phyloP scores from a whole-genome alignment of 2,329 filamentous ascomycete species.

The Clonostachys byssicola region DNA sequence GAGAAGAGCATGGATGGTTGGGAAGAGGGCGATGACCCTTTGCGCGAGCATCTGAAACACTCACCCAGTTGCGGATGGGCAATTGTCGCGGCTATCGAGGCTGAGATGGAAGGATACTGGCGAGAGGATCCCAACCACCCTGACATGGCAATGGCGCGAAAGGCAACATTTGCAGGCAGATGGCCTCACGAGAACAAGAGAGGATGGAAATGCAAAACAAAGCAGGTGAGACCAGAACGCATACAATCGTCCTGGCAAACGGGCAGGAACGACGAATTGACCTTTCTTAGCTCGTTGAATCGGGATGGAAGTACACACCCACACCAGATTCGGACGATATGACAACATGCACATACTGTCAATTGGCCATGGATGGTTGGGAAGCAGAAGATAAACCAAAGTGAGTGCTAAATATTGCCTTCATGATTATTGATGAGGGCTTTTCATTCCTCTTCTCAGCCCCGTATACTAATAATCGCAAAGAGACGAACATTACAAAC shows the following conservation, averaged over 20 bases:
- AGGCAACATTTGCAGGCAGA: constrained; percentile 73
- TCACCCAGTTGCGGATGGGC: constrained; percentile 85
- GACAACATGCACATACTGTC: constrained; percentile 88
- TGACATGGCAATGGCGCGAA: constrained; percentile 71
- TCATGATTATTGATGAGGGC: constrained; percentile 22
- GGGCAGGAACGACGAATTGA: not conserved
- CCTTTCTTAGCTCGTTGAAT: constrained; percentile 69
- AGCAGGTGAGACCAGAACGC: constrained; percentile 58
- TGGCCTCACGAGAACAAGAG: constrained; percentile 91
- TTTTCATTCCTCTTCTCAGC: not conserved
- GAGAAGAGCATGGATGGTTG: constrained; percentile 82
- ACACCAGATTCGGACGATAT: constrained; percentile 80
- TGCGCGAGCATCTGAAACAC: constrained; percentile 82
- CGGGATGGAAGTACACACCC: constrained; percentile 92
- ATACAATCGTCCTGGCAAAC: too few species aligned
- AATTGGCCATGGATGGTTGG: constrained; percentile 88
- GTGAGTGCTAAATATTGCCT: constrained; percentile 28
- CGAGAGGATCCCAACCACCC: constrained; percentile 71
- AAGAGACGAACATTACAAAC: constrained; percentile 80
- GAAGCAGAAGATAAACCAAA: constrained; percentile 87
- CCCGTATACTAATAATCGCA: constrained; percentile 11
- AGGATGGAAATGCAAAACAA: constrained; percentile 84
- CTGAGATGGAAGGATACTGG: constrained; percentile 56
- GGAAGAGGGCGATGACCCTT: constrained; percentile 81
- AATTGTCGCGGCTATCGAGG: constrained; percentile 60